A percentile compares a stretch with the other conserved stretches of the same genome.
These are phyloP conservation scores for Kodamaea jinghongensis DNA, from an alignment of 805 yeast genomes.

Conservation along the genomic window DNA sequence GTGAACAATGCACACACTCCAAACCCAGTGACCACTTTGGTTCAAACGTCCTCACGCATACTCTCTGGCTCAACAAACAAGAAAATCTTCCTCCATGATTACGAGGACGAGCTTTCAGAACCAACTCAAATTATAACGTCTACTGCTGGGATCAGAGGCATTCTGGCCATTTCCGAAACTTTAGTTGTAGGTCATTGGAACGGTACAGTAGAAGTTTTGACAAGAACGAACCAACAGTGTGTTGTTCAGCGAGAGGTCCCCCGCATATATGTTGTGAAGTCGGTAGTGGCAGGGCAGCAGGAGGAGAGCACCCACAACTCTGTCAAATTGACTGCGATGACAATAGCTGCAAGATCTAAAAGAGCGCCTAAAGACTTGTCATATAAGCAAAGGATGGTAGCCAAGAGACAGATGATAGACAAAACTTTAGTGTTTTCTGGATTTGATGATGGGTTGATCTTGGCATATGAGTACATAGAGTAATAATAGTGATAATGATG, in stretches of 20 bases:
- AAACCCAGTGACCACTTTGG: conserved; percentile 51
- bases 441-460: conserved; percentile 54
- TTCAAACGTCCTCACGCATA: conserved; percentile 24
- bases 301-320: background rate
- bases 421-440: conserved; percentile 44
- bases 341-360: background rate
- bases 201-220: conserved; percentile 36
- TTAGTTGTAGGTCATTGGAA: conserved; percentile 50
- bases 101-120: background rate
- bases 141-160: conserved; percentile 19
- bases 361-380: background rate
- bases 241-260: conserved; percentile 1
- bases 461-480: conserved; percentile 27
- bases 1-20: conserved; percentile 44
- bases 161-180: conserved; percentile 12
- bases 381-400: conserved; percentile 1
- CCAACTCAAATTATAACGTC: conserved; percentile 9
- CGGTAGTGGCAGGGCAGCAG: conserved; percentile 1
- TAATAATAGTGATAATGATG: too few species aligned
- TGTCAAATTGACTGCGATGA: conserved; percentile 2
- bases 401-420: conserved; percentile 9
- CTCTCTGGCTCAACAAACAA: conserved; percentile 51
- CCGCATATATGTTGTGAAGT: conserved; percentile 1
- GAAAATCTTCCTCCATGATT: conserved; percentile 29
- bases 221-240: background rate